These are phyloP conservation scores for Aureobasidium namibiae DNA, from an alignment of 2,329 filamentous ascomycete genomes.

Conservation along the genomic window DNA sequence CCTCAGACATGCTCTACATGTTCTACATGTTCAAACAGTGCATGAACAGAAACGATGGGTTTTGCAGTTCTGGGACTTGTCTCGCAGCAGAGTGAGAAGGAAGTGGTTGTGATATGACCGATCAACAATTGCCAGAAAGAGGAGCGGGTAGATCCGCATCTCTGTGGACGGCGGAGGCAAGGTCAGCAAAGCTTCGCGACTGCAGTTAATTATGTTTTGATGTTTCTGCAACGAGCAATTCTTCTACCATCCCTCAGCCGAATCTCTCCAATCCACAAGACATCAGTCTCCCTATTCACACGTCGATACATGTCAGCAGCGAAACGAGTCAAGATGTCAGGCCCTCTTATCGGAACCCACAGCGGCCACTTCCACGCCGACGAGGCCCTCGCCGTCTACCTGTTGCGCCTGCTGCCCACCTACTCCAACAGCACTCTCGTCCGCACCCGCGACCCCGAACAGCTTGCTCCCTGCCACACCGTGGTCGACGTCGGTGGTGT, in stretches of 20 bases:
- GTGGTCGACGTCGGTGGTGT: conserved; percentile 97
- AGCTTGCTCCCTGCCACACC: conserved; percentile 77
- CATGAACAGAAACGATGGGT: background rate
- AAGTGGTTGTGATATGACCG: background rate
- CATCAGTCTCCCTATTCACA: background rate
- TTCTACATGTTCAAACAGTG: background rate
- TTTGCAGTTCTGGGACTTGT: background rate
- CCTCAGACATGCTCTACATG: background rate
- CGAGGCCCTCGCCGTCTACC: conserved; percentile 92
- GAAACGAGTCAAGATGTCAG: conserved; percentile 76
- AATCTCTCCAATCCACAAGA: background rate
- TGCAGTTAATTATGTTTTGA: background rate
- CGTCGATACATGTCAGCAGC: conserved; percentile 30
- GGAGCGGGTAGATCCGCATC: background rate
- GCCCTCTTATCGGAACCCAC: conserved; percentile 76
- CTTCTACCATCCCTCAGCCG: background rate
- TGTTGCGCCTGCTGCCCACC: conserved; percentile 79
- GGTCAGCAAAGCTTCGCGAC: conserved; percentile 1
- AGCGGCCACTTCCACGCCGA: conserved; percentile 99
- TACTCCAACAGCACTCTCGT: conserved; percentile 69
- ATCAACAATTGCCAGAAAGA: background rate
- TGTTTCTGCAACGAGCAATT: conserved; percentile 6
- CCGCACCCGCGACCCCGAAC: conserved; percentile 75
- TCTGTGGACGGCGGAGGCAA: background rate
- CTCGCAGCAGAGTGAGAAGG: background rate